These are phyloP conservation scores for Emergomyces africanus DNA, from an alignment of 2,329 filamentous ascomycete species.

Conservation along the genomic window DNA sequence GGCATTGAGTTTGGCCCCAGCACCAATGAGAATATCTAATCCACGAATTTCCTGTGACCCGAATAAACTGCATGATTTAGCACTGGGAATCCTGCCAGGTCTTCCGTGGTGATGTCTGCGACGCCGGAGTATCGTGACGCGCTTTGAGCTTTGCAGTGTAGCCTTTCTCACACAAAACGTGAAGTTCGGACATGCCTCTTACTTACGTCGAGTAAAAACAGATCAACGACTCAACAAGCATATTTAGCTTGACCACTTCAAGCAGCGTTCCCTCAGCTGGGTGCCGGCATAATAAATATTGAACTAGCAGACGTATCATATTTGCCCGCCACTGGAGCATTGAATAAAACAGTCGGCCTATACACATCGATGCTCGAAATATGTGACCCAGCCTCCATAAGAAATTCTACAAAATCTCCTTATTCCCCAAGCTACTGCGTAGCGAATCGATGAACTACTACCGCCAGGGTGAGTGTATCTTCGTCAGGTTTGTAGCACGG, in stretches of 20 bases:
- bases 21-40: constrained; percentile 3
- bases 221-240: background rate
- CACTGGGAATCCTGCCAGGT: background rate
- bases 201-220: background rate
- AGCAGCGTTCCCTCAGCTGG: background rate
- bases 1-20: background rate
- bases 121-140: background rate
- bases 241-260: background rate
- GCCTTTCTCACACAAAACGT: background rate
- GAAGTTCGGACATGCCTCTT: background rate
- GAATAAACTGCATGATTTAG: constrained; percentile 1
- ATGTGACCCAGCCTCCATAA: background rate
- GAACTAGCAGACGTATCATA: background rate
- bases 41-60: background rate
- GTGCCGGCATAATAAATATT: background rate
- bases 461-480: no score
- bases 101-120: no score
- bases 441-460: background rate
- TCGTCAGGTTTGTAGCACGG: no score
- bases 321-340: background rate
- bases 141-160: background rate
- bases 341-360: background rate
- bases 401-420: background rate
- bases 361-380: background rate
- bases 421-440: background rate